Percentiles rank a stretch among this genome's conserved stretches.
Conservation (phyloP, 2,329 filamentous ascomycete species). For the Venturia effusa region DNA sequence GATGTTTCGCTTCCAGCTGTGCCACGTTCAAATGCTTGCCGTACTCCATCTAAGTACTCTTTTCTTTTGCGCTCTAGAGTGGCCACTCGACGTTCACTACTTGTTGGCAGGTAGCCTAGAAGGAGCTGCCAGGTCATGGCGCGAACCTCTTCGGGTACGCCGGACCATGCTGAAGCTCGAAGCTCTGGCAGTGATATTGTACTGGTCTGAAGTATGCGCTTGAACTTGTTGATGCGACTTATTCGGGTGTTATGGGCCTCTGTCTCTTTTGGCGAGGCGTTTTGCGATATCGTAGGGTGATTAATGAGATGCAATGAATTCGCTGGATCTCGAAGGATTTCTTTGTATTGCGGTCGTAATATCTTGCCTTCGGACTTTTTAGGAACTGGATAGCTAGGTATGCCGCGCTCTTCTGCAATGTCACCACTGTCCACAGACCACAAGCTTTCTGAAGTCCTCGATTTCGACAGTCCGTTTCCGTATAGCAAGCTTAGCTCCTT, state of each 20-base stretch:
- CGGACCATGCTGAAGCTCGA: slow-evolving; percentile 82
- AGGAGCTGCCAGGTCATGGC: slow-evolving; percentile 99
- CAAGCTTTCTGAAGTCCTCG: slow-evolving; percentile 15
- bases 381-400: slow-evolving; percentile 72
- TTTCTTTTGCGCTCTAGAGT: slow-evolving; percentile 90
- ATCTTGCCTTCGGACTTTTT: slow-evolving; percentile 94
- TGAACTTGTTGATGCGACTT: slow-evolving; percentile 96
- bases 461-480: slow-evolving; percentile 14
- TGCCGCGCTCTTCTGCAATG: slow-evolving; percentile 81
- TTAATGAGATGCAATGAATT: slow-evolving; percentile 92
- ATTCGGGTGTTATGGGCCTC: slow-evolving; percentile 82
- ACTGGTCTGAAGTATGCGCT: slow-evolving; percentile 84
- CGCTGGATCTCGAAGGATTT: slow-evolving; percentile 74
- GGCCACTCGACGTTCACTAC: slow-evolving; percentile 79
- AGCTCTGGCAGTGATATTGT: slow-evolving; percentile 79
- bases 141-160: slow-evolving; percentile 86
- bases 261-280: slow-evolving; percentile 69
- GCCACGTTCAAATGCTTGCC: slow-evolving; percentile 50
- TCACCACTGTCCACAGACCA: slow-evolving; percentile 78
- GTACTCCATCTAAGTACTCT: slow-evolving; percentile 89
- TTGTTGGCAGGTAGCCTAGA: slow-evolving; percentile 92
- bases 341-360: slow-evolving; percentile 91
- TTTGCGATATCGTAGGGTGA: slow-evolving; percentile 63
- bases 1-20: slow-evolving; percentile 25
- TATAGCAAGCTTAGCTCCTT: slow-evolving; percentile 19